Evolutionary conservation across 2,329 filamentous ascomycete species (phyloP).

Genomic region (Tolypocladium endophyticum): DNA sequence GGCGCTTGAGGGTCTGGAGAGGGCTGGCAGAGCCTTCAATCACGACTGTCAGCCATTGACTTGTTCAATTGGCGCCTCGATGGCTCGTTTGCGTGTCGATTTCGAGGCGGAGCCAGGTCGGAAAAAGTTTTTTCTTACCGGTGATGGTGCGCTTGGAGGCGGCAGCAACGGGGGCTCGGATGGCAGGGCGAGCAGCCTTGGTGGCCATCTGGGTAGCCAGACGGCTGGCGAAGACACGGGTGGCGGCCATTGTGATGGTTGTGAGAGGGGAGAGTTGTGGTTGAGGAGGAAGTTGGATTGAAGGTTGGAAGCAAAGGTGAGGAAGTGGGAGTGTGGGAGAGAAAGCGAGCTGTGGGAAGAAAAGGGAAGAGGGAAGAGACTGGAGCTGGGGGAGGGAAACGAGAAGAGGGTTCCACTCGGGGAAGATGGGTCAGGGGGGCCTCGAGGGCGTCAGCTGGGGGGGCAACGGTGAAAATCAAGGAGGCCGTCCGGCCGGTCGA

Average conservation of each 20-base stretch:
- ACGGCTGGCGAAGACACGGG: constrained; percentile 67
- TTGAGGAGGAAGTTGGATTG: constrained; percentile 18
- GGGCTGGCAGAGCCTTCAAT: constrained; percentile 45
- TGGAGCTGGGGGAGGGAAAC: constrained; percentile 22
- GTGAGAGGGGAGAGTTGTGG: constrained; percentile 15
- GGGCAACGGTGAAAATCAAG: constrained; percentile 21
- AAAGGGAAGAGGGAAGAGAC: constrained; percentile 29
- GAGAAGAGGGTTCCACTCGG: constrained; percentile 22
- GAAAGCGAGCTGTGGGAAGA: constrained; percentile 23
- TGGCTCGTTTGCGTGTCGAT: constrained; percentile 12
- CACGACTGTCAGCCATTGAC: constrained; percentile 21
- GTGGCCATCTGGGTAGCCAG: constrained; percentile 66
- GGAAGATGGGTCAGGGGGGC: constrained; percentile 17
- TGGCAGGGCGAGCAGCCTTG: constrained; percentile 69
- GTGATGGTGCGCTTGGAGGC: constrained; percentile 68
- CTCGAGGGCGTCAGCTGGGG: constrained; percentile 23
- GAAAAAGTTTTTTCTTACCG: constrained; percentile 40
- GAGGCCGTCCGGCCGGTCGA: constrained; percentile 2
- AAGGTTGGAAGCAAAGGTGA: constrained; percentile 22
- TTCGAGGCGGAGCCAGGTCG: constrained; percentile 4
- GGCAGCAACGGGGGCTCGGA: constrained; percentile 52
- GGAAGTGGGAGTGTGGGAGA: constrained; percentile 15
- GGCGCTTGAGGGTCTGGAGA: constrained; percentile 68
- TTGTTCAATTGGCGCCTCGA: constrained; percentile 19
- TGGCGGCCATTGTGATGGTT: constrained; percentile 69